Conservation (phyloP, 306 rosid genomes). For the Lathyrus oleraceus region DNA sequence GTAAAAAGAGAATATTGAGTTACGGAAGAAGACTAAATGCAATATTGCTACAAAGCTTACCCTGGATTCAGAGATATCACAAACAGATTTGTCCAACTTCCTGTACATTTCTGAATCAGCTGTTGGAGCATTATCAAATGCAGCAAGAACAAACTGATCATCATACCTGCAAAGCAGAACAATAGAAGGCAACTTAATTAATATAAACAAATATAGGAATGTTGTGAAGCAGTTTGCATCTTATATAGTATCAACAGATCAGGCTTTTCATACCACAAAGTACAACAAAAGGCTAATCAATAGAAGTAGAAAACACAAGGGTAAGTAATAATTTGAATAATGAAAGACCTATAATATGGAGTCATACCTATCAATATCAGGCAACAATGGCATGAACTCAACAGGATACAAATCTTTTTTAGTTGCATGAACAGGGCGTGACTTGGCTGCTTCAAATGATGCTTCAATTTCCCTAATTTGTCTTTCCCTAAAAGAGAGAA, state of each 20-base stretch:
- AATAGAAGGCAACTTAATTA: constrained; percentile 28
- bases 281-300: background rate
- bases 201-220: constrained; percentile 26
- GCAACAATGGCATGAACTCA: constrained; percentile 89
- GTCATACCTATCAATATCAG: constrained; percentile 80
- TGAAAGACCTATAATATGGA: constrained; percentile 23
- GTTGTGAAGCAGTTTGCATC: constrained; percentile 20
- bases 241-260: constrained; percentile 17
- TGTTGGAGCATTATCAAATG: constrained; percentile 93
- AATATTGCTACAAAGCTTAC: constrained; percentile 49
- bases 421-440: constrained; percentile 84
- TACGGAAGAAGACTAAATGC: background rate
- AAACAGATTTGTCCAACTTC: constrained; percentile 71
- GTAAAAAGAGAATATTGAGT: background rate
- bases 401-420: constrained; percentile 86
- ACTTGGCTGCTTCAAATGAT: constrained; percentile 96
- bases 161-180: constrained; percentile 57
- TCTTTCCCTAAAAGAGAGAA: constrained; percentile 67
- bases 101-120: constrained; percentile 77
- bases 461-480: constrained; percentile 96
- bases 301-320: background rate
- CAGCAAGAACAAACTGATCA: constrained; percentile 71
- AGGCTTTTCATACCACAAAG: constrained; percentile 11
- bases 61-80: constrained; percentile 78
- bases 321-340: constrained; percentile 16